These are phyloP conservation scores for Tarenaya hassleriana DNA, from an alignment of 345 rosid species.

Conservation along the genomic window DNA sequence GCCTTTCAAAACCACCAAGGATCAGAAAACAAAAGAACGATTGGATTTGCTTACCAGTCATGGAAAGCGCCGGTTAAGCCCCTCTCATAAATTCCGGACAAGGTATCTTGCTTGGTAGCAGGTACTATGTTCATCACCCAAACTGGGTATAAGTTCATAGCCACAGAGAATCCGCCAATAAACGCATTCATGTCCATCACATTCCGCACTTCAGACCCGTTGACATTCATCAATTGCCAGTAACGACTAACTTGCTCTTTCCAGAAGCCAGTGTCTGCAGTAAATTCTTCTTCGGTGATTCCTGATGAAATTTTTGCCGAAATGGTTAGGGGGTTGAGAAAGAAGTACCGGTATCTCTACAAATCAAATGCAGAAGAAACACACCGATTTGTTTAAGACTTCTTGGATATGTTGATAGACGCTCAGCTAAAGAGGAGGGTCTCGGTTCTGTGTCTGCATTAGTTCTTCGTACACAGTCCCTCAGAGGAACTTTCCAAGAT, in stretches of 20 bases:
- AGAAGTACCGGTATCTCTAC: not conserved
- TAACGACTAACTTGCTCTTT: constrained; percentile 57
- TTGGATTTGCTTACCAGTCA: constrained; percentile 61
- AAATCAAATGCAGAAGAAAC: constrained; percentile 14
- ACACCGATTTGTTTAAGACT: constrained; percentile 57
- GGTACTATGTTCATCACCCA: constrained; percentile 98
- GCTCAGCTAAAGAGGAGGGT: constrained; percentile 60
- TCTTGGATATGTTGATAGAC: constrained; percentile 53
- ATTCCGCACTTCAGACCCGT: constrained; percentile 50
- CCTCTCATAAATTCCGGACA: constrained; percentile 66
- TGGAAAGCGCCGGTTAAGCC: constrained; percentile 78
- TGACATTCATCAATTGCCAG: constrained; percentile 62
- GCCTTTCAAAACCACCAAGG: constrained; percentile 7
- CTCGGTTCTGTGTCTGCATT: constrained; percentile 29
- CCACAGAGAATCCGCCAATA: constrained; percentile 73
- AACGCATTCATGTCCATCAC: constrained; percentile 90
- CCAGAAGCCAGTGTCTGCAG: constrained; percentile 58
- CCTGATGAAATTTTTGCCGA: constrained; percentile 35
- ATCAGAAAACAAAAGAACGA: constrained; percentile 4
- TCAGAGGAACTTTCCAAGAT: constrained; percentile 72
- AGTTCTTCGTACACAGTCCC: constrained; percentile 47
- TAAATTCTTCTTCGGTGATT: constrained; percentile 52
- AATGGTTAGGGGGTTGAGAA: constrained; percentile 13
- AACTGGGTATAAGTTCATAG: constrained; percentile 55
- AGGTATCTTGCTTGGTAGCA: constrained; percentile 52